Conservation (phyloP, 306 rosid species). For the Gastrolobium bilobum region DNA sequence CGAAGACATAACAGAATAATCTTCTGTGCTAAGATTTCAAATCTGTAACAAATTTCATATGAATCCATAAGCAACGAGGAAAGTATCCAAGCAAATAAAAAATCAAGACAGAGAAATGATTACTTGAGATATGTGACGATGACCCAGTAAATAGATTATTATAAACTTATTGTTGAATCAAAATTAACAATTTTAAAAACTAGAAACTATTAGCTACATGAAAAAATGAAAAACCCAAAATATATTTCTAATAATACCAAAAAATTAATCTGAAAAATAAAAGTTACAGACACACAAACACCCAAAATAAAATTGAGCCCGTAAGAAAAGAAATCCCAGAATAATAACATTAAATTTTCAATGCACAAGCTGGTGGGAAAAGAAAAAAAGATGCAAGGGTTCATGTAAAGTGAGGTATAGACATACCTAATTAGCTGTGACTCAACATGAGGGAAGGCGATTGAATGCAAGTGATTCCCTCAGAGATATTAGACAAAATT, state of each 20-base stretch:
- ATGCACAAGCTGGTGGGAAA: background rate
- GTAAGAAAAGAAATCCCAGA: conserved; percentile 27
- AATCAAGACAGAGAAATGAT: background rate
- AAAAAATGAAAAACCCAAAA: conserved; percentile 43
- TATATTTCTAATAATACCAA: background rate
- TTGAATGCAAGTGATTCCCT: conserved; percentile 29
- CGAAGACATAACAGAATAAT: conserved; percentile 15
- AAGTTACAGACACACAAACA: background rate
- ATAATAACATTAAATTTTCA: conserved; percentile 31
- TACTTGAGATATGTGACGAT: conserved; percentile 17
- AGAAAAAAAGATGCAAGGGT: background rate
- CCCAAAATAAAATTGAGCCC: background rate
- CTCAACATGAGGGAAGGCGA: conserved; percentile 11
- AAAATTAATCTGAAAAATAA: conserved; percentile 14
- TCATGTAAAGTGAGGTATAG: conserved; percentile 7
- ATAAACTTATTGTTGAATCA: conserved; percentile 11
- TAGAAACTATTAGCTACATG: conserved; percentile 1
- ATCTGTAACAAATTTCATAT: background rate
- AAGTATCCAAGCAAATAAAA: conserved; percentile 11
- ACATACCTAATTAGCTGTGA: conserved; percentile 39
- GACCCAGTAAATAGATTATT: conserved; percentile 22
- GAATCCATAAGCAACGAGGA: background rate
- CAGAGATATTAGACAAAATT: background rate
- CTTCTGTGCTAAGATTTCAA: conserved; percentile 28
- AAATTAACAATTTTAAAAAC: conserved; percentile 6